phyloP scores from a whole-genome alignment of 805 yeast genomes.

The Metschnikowia colocasiae region DNA sequence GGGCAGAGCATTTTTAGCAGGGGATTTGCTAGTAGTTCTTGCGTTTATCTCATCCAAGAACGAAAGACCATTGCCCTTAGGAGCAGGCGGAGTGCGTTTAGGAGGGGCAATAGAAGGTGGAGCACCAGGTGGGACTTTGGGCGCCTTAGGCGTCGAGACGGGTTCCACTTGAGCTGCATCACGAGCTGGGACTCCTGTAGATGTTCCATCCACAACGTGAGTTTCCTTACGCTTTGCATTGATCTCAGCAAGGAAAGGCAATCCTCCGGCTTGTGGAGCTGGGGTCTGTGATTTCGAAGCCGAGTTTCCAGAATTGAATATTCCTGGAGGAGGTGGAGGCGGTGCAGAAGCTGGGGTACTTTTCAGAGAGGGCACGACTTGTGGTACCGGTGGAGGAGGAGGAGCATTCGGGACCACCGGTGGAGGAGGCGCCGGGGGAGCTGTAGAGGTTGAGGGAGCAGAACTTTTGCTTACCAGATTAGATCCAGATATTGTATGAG shows the following conservation, averaged over 20 bases:
- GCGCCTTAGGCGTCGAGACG: conserved; percentile 7
- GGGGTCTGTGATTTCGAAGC: conserved; percentile 18
- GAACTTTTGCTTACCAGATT: not conserved
- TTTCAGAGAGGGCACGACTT: conserved; percentile 20
- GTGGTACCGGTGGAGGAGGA: conserved; percentile 14
- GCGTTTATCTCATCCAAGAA: conserved; percentile 10
- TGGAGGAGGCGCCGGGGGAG: conserved; percentile 20
- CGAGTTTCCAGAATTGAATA: not conserved
- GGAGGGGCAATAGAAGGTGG: conserved; percentile 47
- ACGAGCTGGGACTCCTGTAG: conserved; percentile 9
- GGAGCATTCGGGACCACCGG: conserved; percentile 19
- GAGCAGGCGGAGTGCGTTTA: conserved; percentile 27
- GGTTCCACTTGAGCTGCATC: conserved; percentile 3
- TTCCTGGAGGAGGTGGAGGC: conserved; percentile 20
- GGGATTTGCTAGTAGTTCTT: not conserved
- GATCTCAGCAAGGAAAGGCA: conserved; percentile 51
- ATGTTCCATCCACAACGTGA: conserved; percentile 39
- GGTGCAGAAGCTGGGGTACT: conserved; percentile 21
- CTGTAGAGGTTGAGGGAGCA: conserved; percentile 20
- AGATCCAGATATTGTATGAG: conserved; percentile 6
- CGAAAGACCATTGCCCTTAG: conserved; percentile 15
- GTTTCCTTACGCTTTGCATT: conserved; percentile 47
- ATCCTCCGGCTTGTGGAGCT: conserved; percentile 30
- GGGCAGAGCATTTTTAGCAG: conserved; percentile 21
- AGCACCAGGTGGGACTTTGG: not conserved